These are phyloP conservation scores for Sanghuangporus baumii DNA, from an alignment of 1,284 basidiomycete genomes.

Conservation along the genomic window DNA sequence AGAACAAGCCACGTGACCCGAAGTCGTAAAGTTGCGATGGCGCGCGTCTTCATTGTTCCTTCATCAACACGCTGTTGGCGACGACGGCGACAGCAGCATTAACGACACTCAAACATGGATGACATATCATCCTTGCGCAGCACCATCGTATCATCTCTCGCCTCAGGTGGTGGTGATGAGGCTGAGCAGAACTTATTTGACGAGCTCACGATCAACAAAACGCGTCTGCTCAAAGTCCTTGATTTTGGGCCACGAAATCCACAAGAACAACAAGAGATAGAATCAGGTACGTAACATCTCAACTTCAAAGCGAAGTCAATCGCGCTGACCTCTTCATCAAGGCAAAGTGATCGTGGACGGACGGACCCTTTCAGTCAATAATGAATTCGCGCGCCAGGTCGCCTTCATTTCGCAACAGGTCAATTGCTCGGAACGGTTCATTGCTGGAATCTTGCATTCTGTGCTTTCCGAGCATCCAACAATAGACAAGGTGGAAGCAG, in stretches of 20 bases:
- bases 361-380: conserved; percentile 57
- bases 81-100: neutral
- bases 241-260: conserved; percentile 56
- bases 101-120: conserved; percentile 7
- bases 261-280: conserved; percentile 65
- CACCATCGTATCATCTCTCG: conserved; percentile 35
- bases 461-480: conserved; percentile 63
- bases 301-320: neutral
- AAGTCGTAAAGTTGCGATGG: neutral
- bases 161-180: conserved; percentile 36
- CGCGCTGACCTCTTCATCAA: conserved; percentile 25
- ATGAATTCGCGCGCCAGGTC: conserved; percentile 69
- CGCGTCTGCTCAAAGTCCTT: conserved; percentile 53
- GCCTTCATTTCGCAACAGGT: conserved; percentile 73
- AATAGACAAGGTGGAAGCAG: conserved; percentile 43
- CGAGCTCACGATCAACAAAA: conserved; percentile 59
- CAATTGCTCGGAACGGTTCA: conserved; percentile 70
- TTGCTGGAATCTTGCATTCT: conserved; percentile 62
- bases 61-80: neutral
- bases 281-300: conserved; percentile 50
- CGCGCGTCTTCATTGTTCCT: neutral
- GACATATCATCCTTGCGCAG: conserved; percentile 35
- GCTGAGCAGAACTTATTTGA: conserved; percentile 72
- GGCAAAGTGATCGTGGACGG: conserved; percentile 59
- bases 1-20: neutral